A percentile compares a stretch with the other conserved stretches of the same genome.
Conservation (phyloP, 2,329 filamentous ascomycete species). For the Amauroascus niger region DNA sequence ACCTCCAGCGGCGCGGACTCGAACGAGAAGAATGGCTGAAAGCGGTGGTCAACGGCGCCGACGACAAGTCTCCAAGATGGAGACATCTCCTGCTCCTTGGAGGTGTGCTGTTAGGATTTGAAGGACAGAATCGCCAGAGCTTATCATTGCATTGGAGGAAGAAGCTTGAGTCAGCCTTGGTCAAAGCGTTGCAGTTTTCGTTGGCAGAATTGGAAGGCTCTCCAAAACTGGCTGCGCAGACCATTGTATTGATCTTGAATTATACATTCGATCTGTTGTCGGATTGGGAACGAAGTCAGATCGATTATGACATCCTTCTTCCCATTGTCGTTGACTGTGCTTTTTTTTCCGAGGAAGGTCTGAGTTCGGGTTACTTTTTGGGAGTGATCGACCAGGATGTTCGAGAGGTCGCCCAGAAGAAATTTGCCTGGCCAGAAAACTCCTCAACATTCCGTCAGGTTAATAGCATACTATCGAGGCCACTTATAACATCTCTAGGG, state of each 20-base stretch:
- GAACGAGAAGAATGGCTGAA: constrained; percentile 49
- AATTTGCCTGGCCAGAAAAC: constrained; percentile 55
- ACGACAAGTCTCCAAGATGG: constrained; percentile 60
- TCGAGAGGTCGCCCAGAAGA: constrained; percentile 42
- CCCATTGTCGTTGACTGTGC: constrained; percentile 60
- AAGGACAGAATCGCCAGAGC: constrained; percentile 52
- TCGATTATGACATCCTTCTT: constrained; percentile 61
- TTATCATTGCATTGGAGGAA: constrained; percentile 54
- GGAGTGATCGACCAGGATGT: constrained; percentile 59
- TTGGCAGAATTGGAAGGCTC: constrained; percentile 48
- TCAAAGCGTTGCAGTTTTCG: constrained; percentile 66
- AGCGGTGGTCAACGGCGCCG: constrained; percentile 50
- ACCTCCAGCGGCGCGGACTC: constrained; percentile 42
- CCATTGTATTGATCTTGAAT: constrained; percentile 61
- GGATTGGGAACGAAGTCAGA: constrained; percentile 45
- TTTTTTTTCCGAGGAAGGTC: constrained; percentile 60
- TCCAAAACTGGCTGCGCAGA: constrained; percentile 42
- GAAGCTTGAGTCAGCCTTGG: constrained; percentile 62
- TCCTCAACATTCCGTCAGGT: constrained; percentile 51
- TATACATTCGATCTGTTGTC: constrained; percentile 66
- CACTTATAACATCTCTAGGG: constrained; percentile 52
- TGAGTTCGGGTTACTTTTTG: constrained; percentile 67
- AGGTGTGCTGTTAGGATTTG: constrained; percentile 68
- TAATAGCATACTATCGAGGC: constrained; percentile 47
- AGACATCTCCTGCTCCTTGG: constrained; percentile 73